Evolutionary conservation across 2,329 filamentous ascomycete species (phyloP).

Genomic region (Exophiala dermatitidis): DNA sequence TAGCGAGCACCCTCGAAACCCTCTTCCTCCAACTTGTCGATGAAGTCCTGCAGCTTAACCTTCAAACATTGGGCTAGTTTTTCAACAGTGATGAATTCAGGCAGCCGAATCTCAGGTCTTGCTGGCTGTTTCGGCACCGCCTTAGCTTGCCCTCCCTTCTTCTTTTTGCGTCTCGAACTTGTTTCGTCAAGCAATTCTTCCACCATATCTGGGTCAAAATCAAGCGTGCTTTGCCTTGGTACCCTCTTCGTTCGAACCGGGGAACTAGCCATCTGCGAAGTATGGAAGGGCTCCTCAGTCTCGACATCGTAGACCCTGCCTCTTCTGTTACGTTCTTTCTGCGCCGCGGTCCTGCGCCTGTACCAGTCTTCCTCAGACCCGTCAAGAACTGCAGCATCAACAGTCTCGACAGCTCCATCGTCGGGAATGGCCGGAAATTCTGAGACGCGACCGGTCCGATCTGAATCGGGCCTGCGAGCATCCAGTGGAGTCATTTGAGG

Average conservation of each 20-base stretch:
- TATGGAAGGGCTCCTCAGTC: slow-evolving; percentile 6
- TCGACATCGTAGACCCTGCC: slow-evolving; percentile 21
- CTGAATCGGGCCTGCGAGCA: background rate
- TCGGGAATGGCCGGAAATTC: background rate
- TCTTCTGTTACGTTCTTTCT: slow-evolving; percentile 15
- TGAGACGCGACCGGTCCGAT: background rate
- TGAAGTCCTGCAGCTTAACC: slow-evolving; percentile 63
- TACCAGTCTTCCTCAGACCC: background rate
- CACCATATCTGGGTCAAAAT: slow-evolving; percentile 31
- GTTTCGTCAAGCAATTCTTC: slow-evolving; percentile 33
- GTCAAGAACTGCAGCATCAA: background rate
- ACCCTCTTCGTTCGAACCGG: slow-evolving; percentile 3
- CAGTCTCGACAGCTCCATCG: background rate
- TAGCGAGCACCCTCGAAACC: slow-evolving; percentile 80
- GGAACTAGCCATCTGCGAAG: background rate
- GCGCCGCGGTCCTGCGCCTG: background rate
- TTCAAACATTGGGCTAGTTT: slow-evolving; percentile 71
- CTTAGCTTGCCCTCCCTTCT: slow-evolving; percentile 33
- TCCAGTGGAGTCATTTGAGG: background rate
- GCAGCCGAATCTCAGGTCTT: slow-evolving; percentile 64
- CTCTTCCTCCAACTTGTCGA: slow-evolving; percentile 68
- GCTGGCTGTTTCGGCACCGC: slow-evolving; percentile 39
- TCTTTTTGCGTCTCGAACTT: slow-evolving; percentile 19
- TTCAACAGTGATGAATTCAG: slow-evolving; percentile 84
- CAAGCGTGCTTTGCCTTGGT: slow-evolving; percentile 5